These are phyloP conservation scores for Erigeron canadensis DNA, from an alignment of 129 eudicot species.

Conservation along the genomic window DNA sequence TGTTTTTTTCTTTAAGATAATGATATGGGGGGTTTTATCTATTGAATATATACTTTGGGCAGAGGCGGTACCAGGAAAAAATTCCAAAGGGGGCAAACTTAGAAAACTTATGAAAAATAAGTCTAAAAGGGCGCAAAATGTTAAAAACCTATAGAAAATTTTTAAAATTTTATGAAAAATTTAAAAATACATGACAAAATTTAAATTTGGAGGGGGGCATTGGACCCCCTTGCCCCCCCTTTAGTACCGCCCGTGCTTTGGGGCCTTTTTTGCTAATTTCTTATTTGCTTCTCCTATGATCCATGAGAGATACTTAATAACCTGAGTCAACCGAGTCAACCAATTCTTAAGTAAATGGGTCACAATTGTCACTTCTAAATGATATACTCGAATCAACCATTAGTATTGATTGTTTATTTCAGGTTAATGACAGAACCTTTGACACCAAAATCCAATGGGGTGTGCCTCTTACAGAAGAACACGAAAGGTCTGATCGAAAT, in stretches of 20 bases:
- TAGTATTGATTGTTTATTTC: slow-evolving; percentile 20
- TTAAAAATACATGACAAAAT: too few species aligned
- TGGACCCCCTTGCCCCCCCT: too few species aligned
- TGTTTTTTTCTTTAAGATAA: too few species aligned
- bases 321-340: not conserved
- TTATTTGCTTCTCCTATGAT: not conserved
- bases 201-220: too few species aligned
- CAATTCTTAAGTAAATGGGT: not conserved
- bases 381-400: not conserved
- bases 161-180: too few species aligned
- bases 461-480: slow-evolving; percentile 65
- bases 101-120: too few species aligned
- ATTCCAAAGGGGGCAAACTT: too few species aligned
- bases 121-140: too few species aligned
- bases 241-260: too few species aligned
- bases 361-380: not conserved
- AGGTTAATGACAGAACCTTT: slow-evolving; percentile 56
- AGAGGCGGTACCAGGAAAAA: too few species aligned
- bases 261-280: not conserved
- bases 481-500: slow-evolving; percentile 56
- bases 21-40: not conserved
- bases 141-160: too few species aligned
- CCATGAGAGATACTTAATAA: not conserved
- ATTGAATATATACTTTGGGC: not conserved
- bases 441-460: slow-evolving; percentile 55